Base-by-base conservation (phyloP, 2,329 filamentous ascomycete species). In the Raffaelea ambrosiae region DNA sequence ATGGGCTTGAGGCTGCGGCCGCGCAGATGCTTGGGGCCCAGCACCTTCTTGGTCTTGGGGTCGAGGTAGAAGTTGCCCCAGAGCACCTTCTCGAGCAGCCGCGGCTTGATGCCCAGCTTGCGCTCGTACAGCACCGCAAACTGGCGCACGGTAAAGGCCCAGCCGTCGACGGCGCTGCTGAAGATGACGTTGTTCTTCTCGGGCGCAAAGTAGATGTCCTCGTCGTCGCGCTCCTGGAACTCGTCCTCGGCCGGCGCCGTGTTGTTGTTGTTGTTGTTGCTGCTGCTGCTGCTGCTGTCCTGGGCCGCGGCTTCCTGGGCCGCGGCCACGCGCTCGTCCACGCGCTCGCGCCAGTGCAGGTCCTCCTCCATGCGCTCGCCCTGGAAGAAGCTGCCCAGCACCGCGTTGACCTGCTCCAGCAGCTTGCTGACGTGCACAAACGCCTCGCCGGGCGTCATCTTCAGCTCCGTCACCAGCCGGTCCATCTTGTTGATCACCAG, bases 151-250 rank as follows among this genome's bases (percentile, higher is more conserved):
- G 93, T 98, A 59, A 98, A 98, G 3, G 93, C 93, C 93, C 93
- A 98, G n/a, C 93, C 93, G 61, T 98, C 93, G 48, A 95, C 85
- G 51, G 93, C 93, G 63, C 91, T 97, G 70, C 88, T 89, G 64
- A 98, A 98, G 54, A 98, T 97, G 64, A 98, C 93, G 61, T 98
- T 98, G 65, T 96, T 96, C 66, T 91, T 95, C 62, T 98, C 93
- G 0, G 93, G 93, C 1, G 93, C 88, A 66, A 98, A 98, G 65
- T 98, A 98, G 22, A 98, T 83, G 63, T 96, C 90, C 63, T 97
- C 90, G 59, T 98, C 93, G 59, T 96, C 90, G 57, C 83, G 82
- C 63, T 97, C 93, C 63, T 96, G 84, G 57, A 88, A 98, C 49
- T 83, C 77, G 5, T 80, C 63, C 16, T 83, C 81, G 5, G 76